phyloP scores from a whole-genome alignment of 1,139 yeast genomes.

The Debaryomycetaceae sp. region DNA sequence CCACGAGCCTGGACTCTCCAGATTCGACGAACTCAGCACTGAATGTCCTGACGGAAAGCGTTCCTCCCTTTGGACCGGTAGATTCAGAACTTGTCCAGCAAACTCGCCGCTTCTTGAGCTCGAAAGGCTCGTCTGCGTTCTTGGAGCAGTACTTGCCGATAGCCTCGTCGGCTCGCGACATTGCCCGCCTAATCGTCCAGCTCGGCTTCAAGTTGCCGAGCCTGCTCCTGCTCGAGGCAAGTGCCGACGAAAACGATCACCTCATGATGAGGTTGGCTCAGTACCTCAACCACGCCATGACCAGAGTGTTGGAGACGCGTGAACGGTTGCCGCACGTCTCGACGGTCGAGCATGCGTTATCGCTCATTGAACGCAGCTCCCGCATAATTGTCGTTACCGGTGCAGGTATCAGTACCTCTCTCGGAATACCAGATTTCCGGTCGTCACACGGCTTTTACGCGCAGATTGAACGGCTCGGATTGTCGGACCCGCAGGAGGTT shows the following conservation, averaged over 20 bases:
- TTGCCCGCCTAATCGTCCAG: constrained; percentile 34
- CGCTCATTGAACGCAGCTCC: constrained; percentile 41
- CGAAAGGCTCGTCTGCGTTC: constrained; percentile 49
- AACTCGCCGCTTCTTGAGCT: constrained; percentile 50
- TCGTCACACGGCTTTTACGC: constrained; percentile 83
- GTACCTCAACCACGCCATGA: constrained; percentile 49
- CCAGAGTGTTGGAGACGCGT: constrained; percentile 45
- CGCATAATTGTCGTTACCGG: constrained; percentile 81
- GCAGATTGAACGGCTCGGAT: constrained; percentile 51
- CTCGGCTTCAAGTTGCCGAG: constrained; percentile 44
- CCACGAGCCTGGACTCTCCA: too few species aligned
- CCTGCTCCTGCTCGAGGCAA: constrained; percentile 11
- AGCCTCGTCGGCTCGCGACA: constrained; percentile 44
- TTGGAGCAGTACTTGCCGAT: constrained; percentile 51
- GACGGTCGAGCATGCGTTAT: constrained; percentile 51
- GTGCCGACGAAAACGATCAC: constrained; percentile 24
- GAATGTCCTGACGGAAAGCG: too few species aligned
- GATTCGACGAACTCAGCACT: too few species aligned
- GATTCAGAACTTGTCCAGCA: too few species aligned
- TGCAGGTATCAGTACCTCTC: constrained; percentile 88
- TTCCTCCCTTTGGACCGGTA: too few species aligned
- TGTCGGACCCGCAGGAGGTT: constrained; percentile 90
- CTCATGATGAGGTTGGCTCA: constrained; percentile 39
- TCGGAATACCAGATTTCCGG: constrained; percentile 93
- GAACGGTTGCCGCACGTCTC: constrained; percentile 40